Conservation (phyloP, 106 monocot genomes). For the Dendrobium chrysotoxum region DNA sequence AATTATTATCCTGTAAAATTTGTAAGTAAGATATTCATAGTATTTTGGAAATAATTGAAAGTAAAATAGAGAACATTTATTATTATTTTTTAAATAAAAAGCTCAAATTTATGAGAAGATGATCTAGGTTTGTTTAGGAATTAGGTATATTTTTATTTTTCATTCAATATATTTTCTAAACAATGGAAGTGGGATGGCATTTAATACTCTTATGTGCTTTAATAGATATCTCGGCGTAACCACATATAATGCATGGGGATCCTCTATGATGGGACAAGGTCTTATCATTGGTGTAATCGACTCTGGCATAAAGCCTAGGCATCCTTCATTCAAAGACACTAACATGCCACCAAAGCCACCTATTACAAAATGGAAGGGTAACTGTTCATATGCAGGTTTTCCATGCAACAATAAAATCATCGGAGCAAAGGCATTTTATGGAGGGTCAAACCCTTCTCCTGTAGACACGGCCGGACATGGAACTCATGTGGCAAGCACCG, state of each 20-base stretch:
- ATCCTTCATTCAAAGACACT: constrained; percentile 20
- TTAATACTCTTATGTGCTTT: too few relatives aligned
- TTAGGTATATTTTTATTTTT: too few relatives aligned
- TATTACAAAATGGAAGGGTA: constrained; percentile 9
- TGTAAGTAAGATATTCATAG: too few relatives aligned
- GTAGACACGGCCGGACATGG: constrained; percentile 1
- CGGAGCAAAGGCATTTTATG: constrained; percentile 5
- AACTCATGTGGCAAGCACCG: neutral
- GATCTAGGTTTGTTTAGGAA: too few relatives aligned
- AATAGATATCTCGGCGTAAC: neutral
- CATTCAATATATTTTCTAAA: too few relatives aligned
- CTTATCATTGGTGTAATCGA: neutral
- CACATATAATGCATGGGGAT: neutral
- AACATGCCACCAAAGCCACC: constrained; percentile 10
- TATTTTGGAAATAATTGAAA: too few relatives aligned
- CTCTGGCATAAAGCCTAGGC: neutral
- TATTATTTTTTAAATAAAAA: too few relatives aligned
- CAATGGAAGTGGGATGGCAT: too few relatives aligned
- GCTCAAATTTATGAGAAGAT: too few relatives aligned
- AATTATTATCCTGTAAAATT: too few relatives aligned
- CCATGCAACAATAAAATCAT: constrained; percentile 21
- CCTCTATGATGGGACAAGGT: neutral
- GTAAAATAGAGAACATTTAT: too few relatives aligned
- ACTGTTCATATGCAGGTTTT: neutral
- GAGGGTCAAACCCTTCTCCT: neutral